Conservation (phyloP, 2,329 filamentous ascomycete species). For the Myriosclerotinia duriaeana region DNA sequence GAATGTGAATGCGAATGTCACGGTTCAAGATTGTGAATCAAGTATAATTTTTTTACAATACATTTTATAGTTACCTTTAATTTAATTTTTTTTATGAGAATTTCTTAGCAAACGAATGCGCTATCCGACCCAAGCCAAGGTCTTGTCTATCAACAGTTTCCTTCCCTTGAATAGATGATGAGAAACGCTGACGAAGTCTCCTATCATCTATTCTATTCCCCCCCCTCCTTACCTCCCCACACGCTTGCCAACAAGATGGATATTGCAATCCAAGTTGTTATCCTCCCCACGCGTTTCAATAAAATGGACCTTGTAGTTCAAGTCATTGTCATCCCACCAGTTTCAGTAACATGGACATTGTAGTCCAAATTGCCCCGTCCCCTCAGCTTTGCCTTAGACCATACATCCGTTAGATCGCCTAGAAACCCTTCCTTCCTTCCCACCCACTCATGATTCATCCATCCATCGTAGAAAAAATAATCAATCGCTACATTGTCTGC, state of each 20-base stretch:
- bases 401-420: not conserved
- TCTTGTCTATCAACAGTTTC: not conserved
- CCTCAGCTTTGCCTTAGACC: not conserved
- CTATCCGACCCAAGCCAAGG: not conserved
- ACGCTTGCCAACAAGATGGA: not conserved
- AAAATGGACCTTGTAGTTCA: not conserved
- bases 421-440: not conserved
- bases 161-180: constrained; percentile 1
- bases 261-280: not conserved
- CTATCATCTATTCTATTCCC: not conserved
- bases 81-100: not conserved
- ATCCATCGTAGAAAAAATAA: constrained; percentile 6
- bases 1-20: too few relatives aligned
- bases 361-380: not conserved
- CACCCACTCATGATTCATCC: constrained; percentile 9
- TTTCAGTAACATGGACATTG: not conserved
- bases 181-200: not conserved
- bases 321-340: not conserved
- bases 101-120: not conserved
- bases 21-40: too few relatives aligned
- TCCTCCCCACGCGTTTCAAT: not conserved
- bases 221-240: not conserved
- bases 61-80: constrained; percentile 5
- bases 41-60: constrained; percentile 3
- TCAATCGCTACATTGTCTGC: constrained; percentile 5